Evolutionary conservation across 2,329 filamentous ascomycete genomes (phyloP), one percentile per base, ranked within the genome.

Genomic region (Emergomyces africanus): DNA sequence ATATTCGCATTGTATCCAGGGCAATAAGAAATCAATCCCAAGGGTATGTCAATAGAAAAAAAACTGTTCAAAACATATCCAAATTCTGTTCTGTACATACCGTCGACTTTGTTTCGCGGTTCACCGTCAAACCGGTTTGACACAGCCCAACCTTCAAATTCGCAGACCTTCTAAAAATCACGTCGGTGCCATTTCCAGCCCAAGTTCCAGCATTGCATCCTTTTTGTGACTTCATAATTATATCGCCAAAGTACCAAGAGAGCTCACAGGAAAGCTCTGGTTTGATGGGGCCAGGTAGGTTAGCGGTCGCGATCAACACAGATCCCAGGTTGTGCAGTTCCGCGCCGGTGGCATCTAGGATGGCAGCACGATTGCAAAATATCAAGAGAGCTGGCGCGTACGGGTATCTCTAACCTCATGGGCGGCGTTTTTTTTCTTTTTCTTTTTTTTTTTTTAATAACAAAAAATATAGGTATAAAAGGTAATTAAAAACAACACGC

Each of bases 381-480:
- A 28, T 53, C 18, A 42, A 58, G 20, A 42, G 42, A 49, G 9
- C 39, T 25, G 30, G 35, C 44, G 48, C 25, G 20, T 15, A 51
- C 9, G 25, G 57, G n/a, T 41, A 41, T 37, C 46, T 58, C 48
- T 25, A 53, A 42, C 53, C 30, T 53, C 57, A 58, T 58, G 20
- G 57, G 49, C 49, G 55, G 33, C 35, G 57, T 28, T 6, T 15
- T 53, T 37, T 18, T 33, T 50, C 5, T n/a, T 14, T 20, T n/a
- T n/a, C n/a, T n/a, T n/a, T n/a, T n/a, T n/a, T 37, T 18, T 33
- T 50, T 15, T n/a, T 14, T 20, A 10, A 49, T 12, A 30, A 51
- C 9, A 33, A 15, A 15, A 37, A 37, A 39, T n/a, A n/a, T n/a
- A n/a, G n/a, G n/a, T n/a, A n/a, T n/a, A n/a, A n/a, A n/a, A n/a